Evolutionary conservation across 257 asterid genomes (phyloP).

Genomic region (Solanum gracilifrons): DNA sequence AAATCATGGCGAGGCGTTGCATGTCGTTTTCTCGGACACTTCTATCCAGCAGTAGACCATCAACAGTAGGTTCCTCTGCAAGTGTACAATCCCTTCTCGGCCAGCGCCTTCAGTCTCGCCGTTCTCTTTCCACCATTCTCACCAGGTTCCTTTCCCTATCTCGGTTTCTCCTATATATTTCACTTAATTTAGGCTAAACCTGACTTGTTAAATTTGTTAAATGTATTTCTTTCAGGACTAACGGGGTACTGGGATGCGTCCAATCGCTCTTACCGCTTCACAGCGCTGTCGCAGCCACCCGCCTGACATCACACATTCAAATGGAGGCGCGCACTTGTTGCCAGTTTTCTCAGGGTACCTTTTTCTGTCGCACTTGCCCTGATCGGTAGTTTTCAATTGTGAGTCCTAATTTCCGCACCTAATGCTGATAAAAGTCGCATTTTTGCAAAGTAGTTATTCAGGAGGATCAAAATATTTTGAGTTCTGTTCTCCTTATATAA

Average conservation of each 20-base stretch:
- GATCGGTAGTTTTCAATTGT: conserved; percentile 16
- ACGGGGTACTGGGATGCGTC: conserved; percentile 16
- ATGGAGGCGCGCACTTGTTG: conserved; percentile 21
- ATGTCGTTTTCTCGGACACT: conserved; percentile 17
- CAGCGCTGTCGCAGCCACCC: conserved; percentile 15
- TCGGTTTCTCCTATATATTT: not conserved
- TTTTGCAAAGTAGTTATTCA: not conserved
- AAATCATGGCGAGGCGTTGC: conserved; percentile 21
- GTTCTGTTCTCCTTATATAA: not conserved
- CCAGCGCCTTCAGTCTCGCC: conserved; percentile 8
- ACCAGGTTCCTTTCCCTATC: conserved; percentile 9
- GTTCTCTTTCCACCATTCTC: conserved; percentile 14
- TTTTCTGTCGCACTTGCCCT: conserved; percentile 30
- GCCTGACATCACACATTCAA: conserved; percentile 21
- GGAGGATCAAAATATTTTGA: not conserved
- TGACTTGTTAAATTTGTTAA: not conserved
- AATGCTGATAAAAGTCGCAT: not conserved
- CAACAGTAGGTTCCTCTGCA: conserved; percentile 4
- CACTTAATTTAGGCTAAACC: not conserved
- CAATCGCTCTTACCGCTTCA: conserved; percentile 27
- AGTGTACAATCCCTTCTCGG: conserved; percentile 8
- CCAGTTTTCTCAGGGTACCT: conserved; percentile 33
- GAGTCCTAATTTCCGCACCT: conserved; percentile 2
- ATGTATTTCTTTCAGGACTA: conserved; percentile 6
- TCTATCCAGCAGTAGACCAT: conserved; percentile 7